Evolutionary conservation across 75 land plant genomes (phyloP).

Genomic region (Isoetes taiwanensis): DNA sequence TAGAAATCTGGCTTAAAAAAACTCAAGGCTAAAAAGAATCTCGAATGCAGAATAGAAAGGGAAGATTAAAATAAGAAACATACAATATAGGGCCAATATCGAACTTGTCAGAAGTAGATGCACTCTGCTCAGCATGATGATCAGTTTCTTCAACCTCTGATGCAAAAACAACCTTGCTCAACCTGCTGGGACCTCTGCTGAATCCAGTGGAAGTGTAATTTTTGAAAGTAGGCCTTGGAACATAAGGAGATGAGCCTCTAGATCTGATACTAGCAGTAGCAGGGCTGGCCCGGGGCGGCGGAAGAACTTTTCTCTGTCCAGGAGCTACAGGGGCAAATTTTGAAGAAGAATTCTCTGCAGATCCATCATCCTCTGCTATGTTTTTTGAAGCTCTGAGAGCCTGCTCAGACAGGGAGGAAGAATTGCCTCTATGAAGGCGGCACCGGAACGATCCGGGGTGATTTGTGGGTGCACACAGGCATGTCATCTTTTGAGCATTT

Average conservation of each 20-base stretch:
- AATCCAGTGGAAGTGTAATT: not conserved
- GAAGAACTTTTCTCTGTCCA: not conserved
- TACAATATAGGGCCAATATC: no score
- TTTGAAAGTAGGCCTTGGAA: not conserved
- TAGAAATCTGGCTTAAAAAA: not conserved
- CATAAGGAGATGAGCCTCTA: not conserved
- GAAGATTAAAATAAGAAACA: no score
- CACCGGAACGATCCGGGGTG: slow-evolving; percentile 6
- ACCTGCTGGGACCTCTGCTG: not conserved
- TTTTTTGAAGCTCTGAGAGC: no score
- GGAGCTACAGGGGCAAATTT: not conserved
- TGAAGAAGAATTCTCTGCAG: no score
- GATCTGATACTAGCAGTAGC: not conserved
- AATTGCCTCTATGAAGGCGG: not conserved
- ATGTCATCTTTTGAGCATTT: not conserved
- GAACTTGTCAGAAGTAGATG: no score
- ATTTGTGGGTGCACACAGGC: slow-evolving; percentile 1
- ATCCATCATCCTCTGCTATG: no score
- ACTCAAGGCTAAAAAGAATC: not conserved
- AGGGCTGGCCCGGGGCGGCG: not conserved
- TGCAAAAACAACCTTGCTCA: not conserved
- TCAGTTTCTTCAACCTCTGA: not conserved
- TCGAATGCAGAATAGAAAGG: not conserved
- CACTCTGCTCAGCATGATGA: not conserved
- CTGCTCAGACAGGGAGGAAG: no score